Conservation (phyloP, 148 eudicot genomes). For the Heliamphora exappendiculata region DNA sequence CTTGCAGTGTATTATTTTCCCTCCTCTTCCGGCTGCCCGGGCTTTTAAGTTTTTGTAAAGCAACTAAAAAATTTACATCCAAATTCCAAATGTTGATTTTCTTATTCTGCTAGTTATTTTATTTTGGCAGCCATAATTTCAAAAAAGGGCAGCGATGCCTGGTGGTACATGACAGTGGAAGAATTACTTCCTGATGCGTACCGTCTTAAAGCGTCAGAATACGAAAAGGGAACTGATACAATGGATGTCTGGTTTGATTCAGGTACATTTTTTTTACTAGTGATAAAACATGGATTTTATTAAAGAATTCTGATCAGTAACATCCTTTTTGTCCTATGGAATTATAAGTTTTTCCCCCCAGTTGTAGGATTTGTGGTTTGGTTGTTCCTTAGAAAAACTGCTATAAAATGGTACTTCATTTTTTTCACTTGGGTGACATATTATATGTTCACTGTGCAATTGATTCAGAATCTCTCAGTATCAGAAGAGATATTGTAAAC, state of each 20-base stretch:
- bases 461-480: not conserved
- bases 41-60: not conserved
- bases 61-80: not conserved
- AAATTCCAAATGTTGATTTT: slow-evolving; percentile 3
- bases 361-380: not conserved
- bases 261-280: slow-evolving; percentile 25
- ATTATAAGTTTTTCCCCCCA: not conserved
- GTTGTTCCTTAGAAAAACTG: no score
- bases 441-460: no score
- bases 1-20: not conserved
- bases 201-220: slow-evolving; percentile 64
- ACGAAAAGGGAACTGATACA: slow-evolving; percentile 85
- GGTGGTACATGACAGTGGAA: slow-evolving; percentile 92
- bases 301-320: not conserved
- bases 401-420: no score
- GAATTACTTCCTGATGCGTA: slow-evolving; percentile 80
- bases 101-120: slow-evolving; percentile 5
- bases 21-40: not conserved
- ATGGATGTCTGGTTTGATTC: slow-evolving; percentile 99
- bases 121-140: slow-evolving; percentile 58
- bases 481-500: not conserved
- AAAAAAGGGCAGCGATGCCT: slow-evolving; percentile 92
- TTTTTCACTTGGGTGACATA: no score
- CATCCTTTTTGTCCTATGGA: not conserved
- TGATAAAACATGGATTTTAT: not conserved